Percentiles rank a stretch among this genome's conserved stretches.
Evolutionary conservation across 164 flowering plant genomes (phyloP).

Genomic region (Litsea cubeba): DNA sequence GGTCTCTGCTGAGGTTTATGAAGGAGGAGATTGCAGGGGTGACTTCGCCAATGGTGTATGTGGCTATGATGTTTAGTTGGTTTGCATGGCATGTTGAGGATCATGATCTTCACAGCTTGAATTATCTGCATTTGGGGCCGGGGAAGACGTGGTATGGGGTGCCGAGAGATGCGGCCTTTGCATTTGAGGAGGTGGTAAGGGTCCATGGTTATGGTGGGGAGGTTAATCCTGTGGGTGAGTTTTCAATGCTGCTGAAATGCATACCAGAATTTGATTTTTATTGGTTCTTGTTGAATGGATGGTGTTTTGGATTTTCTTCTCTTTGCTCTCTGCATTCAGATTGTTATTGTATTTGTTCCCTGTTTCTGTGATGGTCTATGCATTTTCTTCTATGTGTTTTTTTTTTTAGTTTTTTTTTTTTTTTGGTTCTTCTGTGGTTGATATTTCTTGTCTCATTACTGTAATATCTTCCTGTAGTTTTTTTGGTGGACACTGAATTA

Average conservation of each 20-base stretch:
- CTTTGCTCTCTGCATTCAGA: not conserved
- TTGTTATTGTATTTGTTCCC: not conserved
- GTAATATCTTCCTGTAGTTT: not conserved
- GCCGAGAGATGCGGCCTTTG: slow-evolving; percentile 81
- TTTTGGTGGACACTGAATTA: not conserved
- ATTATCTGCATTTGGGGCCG: slow-evolving; percentile 91
- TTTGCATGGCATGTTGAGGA: slow-evolving; percentile 99
- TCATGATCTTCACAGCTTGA: slow-evolving; percentile 97
- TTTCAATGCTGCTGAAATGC: not conserved
- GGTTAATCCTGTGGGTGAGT: slow-evolving; percentile 91
- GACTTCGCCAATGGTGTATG: slow-evolving; percentile 97
- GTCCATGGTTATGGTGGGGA: slow-evolving; percentile 92
- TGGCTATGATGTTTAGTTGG: slow-evolving; percentile 99
- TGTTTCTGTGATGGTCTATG: not conserved
- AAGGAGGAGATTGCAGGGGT: slow-evolving; percentile 99
- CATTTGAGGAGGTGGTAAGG: slow-evolving; percentile 88
- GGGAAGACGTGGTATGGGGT: slow-evolving; percentile 99
- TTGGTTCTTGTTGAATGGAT: not conserved
- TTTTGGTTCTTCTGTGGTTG: not conserved
- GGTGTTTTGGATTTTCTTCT: not conserved
- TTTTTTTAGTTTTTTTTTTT: too few relatives aligned
- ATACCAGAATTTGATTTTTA: not conserved
- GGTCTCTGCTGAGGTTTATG: slow-evolving; percentile 90
- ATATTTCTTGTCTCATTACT: not conserved
- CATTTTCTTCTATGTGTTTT: not conserved